Base-by-base conservation (phyloP, 441 rosid genomes). In the Hura crepitans region DNA sequence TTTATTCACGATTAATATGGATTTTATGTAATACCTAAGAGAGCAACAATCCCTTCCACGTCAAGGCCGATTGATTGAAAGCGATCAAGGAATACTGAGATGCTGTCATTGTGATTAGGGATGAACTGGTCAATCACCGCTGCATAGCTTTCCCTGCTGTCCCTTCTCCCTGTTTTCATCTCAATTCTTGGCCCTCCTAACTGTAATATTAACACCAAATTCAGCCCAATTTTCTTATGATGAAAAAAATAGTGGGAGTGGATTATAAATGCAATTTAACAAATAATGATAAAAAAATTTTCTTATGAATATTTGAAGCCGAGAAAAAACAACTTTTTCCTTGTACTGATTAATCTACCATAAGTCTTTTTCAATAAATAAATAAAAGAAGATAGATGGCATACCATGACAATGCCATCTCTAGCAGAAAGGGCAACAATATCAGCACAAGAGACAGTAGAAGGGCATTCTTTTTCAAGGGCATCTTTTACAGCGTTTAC, bases 391-490 rank as follows among this genome's bases (percentile, higher is more conserved):
- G 2, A 0, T 0, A 11, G 18, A 56, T 11, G 20, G 68, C 75
- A 7, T 46, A 93, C 98, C 88, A 91, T 78, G 73, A 84, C 86
- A 27, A 87, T 80, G 62, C 96, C 96, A 66, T 93, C 98, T 84
- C 95, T 73, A 0, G 97, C 98, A 3, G 98, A 89, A 62, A 93
- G 96, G 62, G 96, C 83, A 1, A 93, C 86, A 50, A 89, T 77
- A 72, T 93, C 96, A 45, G 97, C 95, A 57, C 97, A 93, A 59
- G 98, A 91, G 58, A 93, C 98, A 0, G 89, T 88, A n/a, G 17
- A 0, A 12, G 96, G 95, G 72, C 98, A 93, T 71, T 84, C 93
- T 65, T 63, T 68, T 75, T 93, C 98, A 0, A 93, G 77, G 18
- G 97, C 97, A n/a, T 69, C 81, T 78, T 93, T 93, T 73, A 93